These are phyloP conservation scores for Tricholoma sp. DNA, from an alignment of 768 basidiomycete genomes.

Conservation along the genomic window DNA sequence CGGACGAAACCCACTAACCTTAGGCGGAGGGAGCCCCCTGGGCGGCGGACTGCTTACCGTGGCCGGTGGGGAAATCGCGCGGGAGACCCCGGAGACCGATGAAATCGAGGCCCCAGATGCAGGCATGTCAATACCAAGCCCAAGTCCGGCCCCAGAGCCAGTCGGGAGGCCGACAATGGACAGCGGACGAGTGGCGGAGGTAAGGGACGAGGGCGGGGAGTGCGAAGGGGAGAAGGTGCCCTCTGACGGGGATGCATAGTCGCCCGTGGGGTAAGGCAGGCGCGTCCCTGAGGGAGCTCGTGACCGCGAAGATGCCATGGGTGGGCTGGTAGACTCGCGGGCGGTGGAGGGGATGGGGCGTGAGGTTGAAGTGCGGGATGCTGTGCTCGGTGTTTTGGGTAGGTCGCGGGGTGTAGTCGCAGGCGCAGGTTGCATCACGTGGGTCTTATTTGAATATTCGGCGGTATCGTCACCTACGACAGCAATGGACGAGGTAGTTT, in stretches of 20 bases:
- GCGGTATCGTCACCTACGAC: constrained; percentile 19
- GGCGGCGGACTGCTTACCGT: constrained; percentile 14
- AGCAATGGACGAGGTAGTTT: constrained; percentile 42
- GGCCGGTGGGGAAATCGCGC: constrained; percentile 15
- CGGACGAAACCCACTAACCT: constrained; percentile 33
- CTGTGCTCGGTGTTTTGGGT: constrained; percentile 14
- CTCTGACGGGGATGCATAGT: constrained; percentile 67
- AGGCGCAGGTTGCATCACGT: background rate
- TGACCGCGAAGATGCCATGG: constrained; percentile 44
- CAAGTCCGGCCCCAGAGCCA: constrained; percentile 12
- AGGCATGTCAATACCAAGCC: constrained; percentile 19
- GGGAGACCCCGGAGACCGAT: constrained; percentile 10
- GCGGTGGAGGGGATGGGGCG: constrained; percentile 40
- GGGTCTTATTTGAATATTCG: background rate
- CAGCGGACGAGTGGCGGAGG: constrained; percentile 43
- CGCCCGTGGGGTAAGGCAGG: constrained; percentile 79
- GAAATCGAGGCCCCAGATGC: constrained; percentile 25
- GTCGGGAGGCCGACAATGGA: constrained; percentile 39
- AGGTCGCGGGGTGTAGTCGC: background rate
- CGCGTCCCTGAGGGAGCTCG: constrained; percentile 39
- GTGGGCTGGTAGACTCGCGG: constrained; percentile 61
- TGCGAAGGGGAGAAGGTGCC: constrained; percentile 36
- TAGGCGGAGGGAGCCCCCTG: constrained; percentile 40
- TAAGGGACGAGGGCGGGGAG: constrained; percentile 50
- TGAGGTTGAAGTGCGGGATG: constrained; percentile 26